Evolutionary conservation across 805 yeast genomes (phyloP), one percentile per base, ranked within the genome.

Genomic region (Starmerella tilneyi): DNA sequence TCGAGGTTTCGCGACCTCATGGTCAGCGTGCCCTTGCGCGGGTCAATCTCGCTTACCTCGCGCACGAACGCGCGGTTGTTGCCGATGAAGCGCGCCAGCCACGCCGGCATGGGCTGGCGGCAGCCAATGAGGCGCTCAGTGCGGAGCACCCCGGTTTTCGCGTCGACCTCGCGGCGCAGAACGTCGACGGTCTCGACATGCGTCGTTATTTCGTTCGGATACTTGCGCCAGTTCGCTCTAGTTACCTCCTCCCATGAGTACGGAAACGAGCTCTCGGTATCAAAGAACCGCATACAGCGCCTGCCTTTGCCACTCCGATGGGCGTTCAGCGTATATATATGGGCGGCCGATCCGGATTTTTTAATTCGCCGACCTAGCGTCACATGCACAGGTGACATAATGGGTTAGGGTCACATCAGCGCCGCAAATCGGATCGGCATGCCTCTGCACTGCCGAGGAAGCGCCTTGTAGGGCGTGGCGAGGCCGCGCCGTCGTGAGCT

Each of bases 161-260:
- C 64, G 54, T 76, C 74, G 17, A 85, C 58, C 55, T 79, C 85
- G 51, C 97, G 71, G 48, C 81, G 70, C 26, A 89, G 63, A 1
- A 85, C 84, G 61, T 89, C 98, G 16, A 92, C 97, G 1, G 92
- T 92, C 23, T 84, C 80, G 9, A 89, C 98, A 63, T 89, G 98
- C 0, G 94, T 75, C 7, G 95, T 79, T 47, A 80, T 71, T 56
- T 86, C 94, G 61, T 92, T 89, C n/a, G 98, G 98, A 64, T 89
- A 89, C 56, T 89, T 89, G 53, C 75, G 78, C 98, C 98, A 89
- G 64, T 88, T 86, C 42, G 97, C 96, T 1, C 94, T 86, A 0
- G 95, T 81, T 21, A 89, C 94, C 56, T 82, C 85, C 21, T 82
- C 94, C 96, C 97, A 89, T 0, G 94, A 76, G 59, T 92, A 88